Conservation (phyloP, 176 grass and related monocot genomes). For the Thalia dealbata region DNA sequence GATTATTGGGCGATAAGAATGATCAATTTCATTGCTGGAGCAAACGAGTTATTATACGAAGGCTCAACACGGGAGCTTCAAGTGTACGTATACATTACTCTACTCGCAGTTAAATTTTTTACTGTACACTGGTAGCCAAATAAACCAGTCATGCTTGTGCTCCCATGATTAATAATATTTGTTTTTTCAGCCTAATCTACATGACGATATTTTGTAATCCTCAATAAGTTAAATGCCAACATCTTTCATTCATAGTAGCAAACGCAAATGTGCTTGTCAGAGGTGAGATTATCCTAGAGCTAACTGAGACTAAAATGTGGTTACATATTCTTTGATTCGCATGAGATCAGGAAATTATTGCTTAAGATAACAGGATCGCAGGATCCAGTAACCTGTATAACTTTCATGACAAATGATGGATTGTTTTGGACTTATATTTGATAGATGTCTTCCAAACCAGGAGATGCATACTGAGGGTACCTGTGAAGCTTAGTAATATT, state of each 20-base stretch:
- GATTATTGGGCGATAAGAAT: constrained; percentile 65
- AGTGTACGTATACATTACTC: constrained; percentile 42
- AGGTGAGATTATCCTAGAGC: not conserved
- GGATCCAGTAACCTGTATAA: not conserved
- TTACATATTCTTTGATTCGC: not conserved
- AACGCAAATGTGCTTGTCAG: too few relatives aligned
- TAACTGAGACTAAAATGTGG: not conserved
- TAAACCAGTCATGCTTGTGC: too few relatives aligned
- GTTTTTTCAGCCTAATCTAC: too few relatives aligned
- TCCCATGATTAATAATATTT: not conserved
- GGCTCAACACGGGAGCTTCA: constrained; percentile 77
- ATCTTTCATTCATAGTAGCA: not conserved
- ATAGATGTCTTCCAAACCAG: not conserved
- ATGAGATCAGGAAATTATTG: not conserved
- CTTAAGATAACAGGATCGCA: not conserved
- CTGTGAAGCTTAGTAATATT: not conserved
- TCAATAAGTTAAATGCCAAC: not conserved
- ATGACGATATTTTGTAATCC: not conserved
- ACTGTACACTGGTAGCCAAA: not conserved
- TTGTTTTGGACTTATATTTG: not conserved
- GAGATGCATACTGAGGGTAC: not conserved
- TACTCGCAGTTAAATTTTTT: not conserved
- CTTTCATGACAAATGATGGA: not conserved
- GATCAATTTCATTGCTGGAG: constrained; percentile 67
- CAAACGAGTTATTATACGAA: constrained; percentile 65